Conservation (phyloP, 2,329 filamentous ascomycete genomes). For the Colletotrichum trifolii region DNA sequence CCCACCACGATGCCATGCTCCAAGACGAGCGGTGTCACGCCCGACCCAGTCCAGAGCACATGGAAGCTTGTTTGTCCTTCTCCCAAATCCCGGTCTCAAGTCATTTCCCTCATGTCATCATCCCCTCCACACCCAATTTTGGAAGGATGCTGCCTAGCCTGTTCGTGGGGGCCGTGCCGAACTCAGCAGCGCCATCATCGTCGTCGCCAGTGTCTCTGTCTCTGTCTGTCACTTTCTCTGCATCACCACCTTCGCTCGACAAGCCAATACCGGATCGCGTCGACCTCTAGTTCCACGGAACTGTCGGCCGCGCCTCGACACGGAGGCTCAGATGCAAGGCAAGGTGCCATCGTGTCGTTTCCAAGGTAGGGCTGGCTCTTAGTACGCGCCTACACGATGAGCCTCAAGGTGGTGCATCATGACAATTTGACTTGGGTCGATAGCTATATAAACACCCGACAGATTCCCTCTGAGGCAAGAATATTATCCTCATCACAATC, state of each 20-base stretch:
- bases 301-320: slow-evolving; percentile 20
- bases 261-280: slow-evolving; percentile 3
- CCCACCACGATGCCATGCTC: background rate
- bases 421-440: slow-evolving; percentile 13
- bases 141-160: slow-evolving; percentile 29
- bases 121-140: slow-evolving; percentile 26
- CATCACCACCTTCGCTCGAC: slow-evolving; percentile 3
- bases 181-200: slow-evolving; percentile 16
- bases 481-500: slow-evolving; percentile 17
- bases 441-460: slow-evolving; percentile 31
- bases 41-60: background rate
- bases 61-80: slow-evolving; percentile 22
- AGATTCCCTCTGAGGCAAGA: slow-evolving; percentile 12
- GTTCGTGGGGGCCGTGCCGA: slow-evolving; percentile 31
- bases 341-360: background rate
- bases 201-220: slow-evolving; percentile 1
- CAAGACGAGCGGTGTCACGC: slow-evolving; percentile 15
- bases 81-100: background rate
- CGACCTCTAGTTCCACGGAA: no score
- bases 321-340: slow-evolving; percentile 24
- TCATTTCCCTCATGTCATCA: slow-evolving; percentile 21
- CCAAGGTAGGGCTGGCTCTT: slow-evolving; percentile 22
- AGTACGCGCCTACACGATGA: slow-evolving; percentile 28
- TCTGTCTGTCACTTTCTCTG: slow-evolving; percentile 1
- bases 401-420: slow-evolving; percentile 20